Evolutionary conservation across 306 rosid species (phyloP), one percentile per base, ranked within the genome.

Genomic region (Astragalus glycyphyllos): DNA sequence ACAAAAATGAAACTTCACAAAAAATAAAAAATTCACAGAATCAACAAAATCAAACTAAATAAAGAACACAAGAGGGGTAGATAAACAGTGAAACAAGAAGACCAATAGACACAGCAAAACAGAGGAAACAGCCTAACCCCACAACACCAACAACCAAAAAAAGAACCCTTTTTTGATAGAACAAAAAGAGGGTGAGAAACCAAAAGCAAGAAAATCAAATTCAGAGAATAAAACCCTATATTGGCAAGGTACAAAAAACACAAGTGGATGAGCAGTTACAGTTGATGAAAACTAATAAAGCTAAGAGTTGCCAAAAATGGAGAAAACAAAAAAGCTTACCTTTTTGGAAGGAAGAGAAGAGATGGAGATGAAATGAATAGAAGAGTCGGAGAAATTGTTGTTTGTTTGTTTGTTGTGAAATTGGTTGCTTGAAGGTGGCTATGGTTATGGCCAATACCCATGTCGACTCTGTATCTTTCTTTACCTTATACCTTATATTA

Each of bases 211-310:
- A 41, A 29, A 69, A 44, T 13, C 40, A 68, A 61, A 63, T 65
- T 40, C 69, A 77, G 50, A 57, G 74, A 40, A 62, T 11, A 26
- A 60, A 77, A 74, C 86, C 86, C 83, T 74, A 73, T 74, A 73
- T 62, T 44, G 34, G 70, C 60, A 63, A 68, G 47, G 42, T 8
- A n/a, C 40, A 73, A 77, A 62, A 62, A 60, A 42, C 71, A 68
- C 50, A 47, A 41, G 74, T 15, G 35, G 75, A 49, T 68, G 15
- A 44, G 8, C n/a, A 73, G 65, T 48, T 62, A 62, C 12, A 74
- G 38, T 54, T 14, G 61, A 79, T 68, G 56, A 62, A 74, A 79
- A 57, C 10, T 54, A 35, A 29, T 6, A 68, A 13, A 69, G 48
- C 12, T 54, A 70, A 14, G 32, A 41, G 61, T 45, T 9, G 15